Base-by-base conservation (phyloP, 2,329 filamentous ascomycete genomes). In the Leptosphaerulina australis region DNA sequence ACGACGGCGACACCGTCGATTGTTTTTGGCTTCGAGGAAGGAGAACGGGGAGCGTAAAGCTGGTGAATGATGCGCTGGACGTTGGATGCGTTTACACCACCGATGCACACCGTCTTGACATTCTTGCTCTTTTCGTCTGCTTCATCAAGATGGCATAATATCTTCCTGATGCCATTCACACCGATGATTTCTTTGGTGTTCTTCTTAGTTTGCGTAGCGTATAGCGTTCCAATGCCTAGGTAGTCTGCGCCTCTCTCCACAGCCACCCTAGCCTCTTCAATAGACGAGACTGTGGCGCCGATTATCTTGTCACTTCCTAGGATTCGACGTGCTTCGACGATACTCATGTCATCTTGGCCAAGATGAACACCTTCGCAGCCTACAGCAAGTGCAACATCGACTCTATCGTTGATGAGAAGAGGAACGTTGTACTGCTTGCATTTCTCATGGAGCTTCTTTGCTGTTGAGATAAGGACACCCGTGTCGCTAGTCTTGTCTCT, bases 301-400 rank as follows among this genome's bases (percentile, higher is more conserved):
- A 97, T 91, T 64, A 96, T 93, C 43, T 90, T 87, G 58, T 86
- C 79, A 1, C 83, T 76, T 0, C 91, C 91, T 0, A 97, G 81
- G 2, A 97, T 73, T 17, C 76, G 79, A 50, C 90, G 87, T 2
- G 91, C 92, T 29, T 81, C 80, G 7, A 74, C 66, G 21, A 90
- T 71, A 51, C 84, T 85, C 79, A 96, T 87, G 72, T 97, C 93
- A 81, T 97, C 92, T 76, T 97, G 93, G 5, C 94, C 94, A 39
- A 97, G 83, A 71, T 97, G 94, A 7, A 96, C 91, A 35, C 94
- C 94, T 76, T 97, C 93, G 49, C 90, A 94, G 10, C 86, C 89
- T 33, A 92, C 83, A 11, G 91, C 91, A 14, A 91, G 80, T 7
- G 91, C 92, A 20, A 97, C 90, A 69, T 96, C 92, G 5, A 97